Base-by-base conservation (phyloP, 2,329 filamentous ascomycete species). In the Atkinsonella texensis region DNA sequence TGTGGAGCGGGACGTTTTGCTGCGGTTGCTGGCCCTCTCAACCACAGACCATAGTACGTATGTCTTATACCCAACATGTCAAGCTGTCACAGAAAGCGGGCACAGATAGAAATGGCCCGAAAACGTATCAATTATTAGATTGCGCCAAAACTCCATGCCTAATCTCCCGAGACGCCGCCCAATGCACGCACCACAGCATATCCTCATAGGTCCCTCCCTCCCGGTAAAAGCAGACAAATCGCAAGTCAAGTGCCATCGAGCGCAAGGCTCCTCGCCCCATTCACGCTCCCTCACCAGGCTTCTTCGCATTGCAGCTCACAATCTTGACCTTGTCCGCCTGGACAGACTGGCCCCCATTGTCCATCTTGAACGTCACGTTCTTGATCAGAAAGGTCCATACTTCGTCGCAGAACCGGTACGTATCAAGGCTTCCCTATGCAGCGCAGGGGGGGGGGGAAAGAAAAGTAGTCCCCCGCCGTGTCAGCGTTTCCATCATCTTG, bases 361-460 rank as follows among this genome's bases (percentile, higher is more conserved):
- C 91, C 73, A 97, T 85, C 73, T 98, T 98, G 74, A 98, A 97
- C n/a, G 84, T 89, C 52, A 97, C 90, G 59, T 97, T 93, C 71
- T 96, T 96, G 71, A 98, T 95, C 53, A 98, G 80, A 69, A 98
- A 98, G 1, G 93, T 98, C 93, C 93, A 98, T 53, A 98, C 93
- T 73, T 98, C 93, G 71, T 98, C 93, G 74, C 93, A 98, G 78
- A 98, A 98, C 60, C 93, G 86, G 74, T 98, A 98, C 15, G 93
- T 97, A 67, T 97, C 90, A 56, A 98, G 83, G 65, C 94, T 93
- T 46, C 93, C 93, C 91, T 96, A 45, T 3, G 5, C 20, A 20
- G 20, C 33, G 35, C 10, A 28, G 28, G 33, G 33, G 17, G 11
- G 17, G 10, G 12, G 3, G 12, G 39, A 23, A n/a, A 17, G 15